phyloP scores from a whole-genome alignment of 2,329 filamentous ascomycete species.

The Davidsoniella australis region DNA sequence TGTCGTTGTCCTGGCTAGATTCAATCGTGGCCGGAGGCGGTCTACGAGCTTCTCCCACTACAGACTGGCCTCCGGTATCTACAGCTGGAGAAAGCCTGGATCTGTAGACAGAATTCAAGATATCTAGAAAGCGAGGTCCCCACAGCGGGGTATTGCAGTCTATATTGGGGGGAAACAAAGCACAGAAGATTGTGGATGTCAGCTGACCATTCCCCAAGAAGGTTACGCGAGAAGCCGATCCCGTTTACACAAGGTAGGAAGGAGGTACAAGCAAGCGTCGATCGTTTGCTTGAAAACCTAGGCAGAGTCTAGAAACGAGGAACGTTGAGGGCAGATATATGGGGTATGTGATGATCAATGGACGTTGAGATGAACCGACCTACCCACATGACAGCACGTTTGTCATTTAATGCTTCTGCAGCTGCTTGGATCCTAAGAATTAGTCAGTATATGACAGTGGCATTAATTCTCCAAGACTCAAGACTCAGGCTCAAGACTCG shows the following conservation, averaged over 20 bases:
- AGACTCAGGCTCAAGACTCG: too few species aligned
- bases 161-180: constrained; percentile 13
- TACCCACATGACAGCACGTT: constrained; percentile 61
- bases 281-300: not conserved
- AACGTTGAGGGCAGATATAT: not conserved
- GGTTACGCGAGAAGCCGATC: not conserved
- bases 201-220: not conserved
- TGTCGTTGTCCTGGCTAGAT: constrained; percentile 6
- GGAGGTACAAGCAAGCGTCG: not conserved
- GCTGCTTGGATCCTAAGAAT: constrained; percentile 50
- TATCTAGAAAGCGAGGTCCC: constrained; percentile 16
- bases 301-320: not conserved
- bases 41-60: too few species aligned
- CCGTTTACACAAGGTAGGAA: not conserved
- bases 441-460: constrained; percentile 8
- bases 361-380: constrained; percentile 35
- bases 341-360: constrained; percentile 5
- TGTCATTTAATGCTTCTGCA: constrained; percentile 42
- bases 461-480: not conserved
- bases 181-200: constrained; percentile 1
- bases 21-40: too few species aligned
- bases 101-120: constrained; percentile 9
- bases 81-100: not conserved
- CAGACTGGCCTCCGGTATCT: not conserved
- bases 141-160: constrained; percentile 31